Conservation (phyloP, 1,284 basidiomycete species). For the Stygiomarasmius scandens region DNA sequence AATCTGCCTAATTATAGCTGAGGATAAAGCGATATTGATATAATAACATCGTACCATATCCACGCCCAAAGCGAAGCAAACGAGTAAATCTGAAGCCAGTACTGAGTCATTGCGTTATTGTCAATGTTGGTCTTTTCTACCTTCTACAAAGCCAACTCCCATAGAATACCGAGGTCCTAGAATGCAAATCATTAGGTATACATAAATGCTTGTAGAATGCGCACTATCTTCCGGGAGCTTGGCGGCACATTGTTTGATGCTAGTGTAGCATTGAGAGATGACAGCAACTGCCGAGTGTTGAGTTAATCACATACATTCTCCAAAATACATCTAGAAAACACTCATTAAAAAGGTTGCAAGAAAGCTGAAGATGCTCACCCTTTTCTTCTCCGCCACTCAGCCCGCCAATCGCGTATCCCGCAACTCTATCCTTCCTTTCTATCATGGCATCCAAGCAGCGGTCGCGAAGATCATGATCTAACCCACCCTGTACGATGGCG, state of each 20-base stretch:
- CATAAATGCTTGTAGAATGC: conserved; percentile 28
- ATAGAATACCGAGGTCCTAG: conserved; percentile 83
- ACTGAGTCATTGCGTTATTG: conserved; percentile 3
- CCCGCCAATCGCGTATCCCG: conserved; percentile 84
- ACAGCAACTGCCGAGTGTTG: neutral
- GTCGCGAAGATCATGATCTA: conserved; percentile 69
- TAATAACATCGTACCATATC: conserved; percentile 67
- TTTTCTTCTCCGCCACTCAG: conserved; percentile 87
- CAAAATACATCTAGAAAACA: conserved; percentile 72
- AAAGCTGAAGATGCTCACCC: conserved; percentile 44
- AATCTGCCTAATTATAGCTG: conserved; percentile 65
- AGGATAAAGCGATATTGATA: neutral
- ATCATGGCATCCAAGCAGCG: conserved; percentile 82
- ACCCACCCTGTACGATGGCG: conserved; percentile 86
- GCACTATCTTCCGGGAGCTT: conserved; percentile 73
- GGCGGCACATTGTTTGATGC: conserved; percentile 79
- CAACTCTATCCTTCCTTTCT: conserved; percentile 65
- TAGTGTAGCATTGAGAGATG: conserved; percentile 29
- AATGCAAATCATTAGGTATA: conserved; percentile 15
- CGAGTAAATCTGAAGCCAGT: conserved; percentile 65
- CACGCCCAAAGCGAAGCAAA: conserved; percentile 85
- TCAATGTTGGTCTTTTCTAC: conserved; percentile 36
- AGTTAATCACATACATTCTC: conserved; percentile 61
- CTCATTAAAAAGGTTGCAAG: neutral
- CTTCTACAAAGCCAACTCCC: conserved; percentile 90